phyloP scores from a whole-genome alignment of 1,139 yeast genomes.

The Blastobotrys apis region DNA sequence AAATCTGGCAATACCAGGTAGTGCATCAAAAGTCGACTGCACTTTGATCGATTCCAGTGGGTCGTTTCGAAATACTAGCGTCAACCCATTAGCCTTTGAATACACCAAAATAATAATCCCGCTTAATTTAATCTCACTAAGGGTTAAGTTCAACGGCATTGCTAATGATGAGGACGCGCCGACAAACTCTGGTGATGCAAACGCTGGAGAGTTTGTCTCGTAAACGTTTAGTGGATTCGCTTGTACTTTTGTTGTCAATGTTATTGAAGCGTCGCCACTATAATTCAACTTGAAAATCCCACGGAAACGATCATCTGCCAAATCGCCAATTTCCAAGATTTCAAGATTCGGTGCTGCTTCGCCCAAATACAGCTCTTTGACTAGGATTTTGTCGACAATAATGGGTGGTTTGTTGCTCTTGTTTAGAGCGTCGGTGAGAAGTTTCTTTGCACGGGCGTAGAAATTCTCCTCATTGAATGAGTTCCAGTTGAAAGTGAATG shows the following conservation, averaged over 20 bases:
- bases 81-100: conserved; percentile 74
- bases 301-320: conserved; percentile 72
- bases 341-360: conserved; percentile 74
- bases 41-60: conserved; percentile 81
- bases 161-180: conserved; percentile 67
- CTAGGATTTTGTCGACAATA: conserved; percentile 66
- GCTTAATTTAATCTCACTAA: conserved; percentile 66
- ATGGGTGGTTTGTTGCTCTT: conserved; percentile 70
- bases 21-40: conserved; percentile 78
- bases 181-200: conserved; percentile 63
- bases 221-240: conserved; percentile 79
- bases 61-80: conserved; percentile 82
- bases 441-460: conserved; percentile 60
- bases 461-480: conserved; percentile 68
- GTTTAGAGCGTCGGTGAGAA: conserved; percentile 73
- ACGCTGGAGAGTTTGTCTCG: conserved; percentile 40
- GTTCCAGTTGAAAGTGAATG: conserved; percentile 77
- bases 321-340: conserved; percentile 79
- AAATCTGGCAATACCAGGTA: conserved; percentile 76
- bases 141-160: conserved; percentile 70
- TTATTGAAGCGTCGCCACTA: conserved; percentile 74
- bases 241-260: conserved; percentile 76
- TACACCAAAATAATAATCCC: conserved; percentile 85
- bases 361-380: conserved; percentile 75
- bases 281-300: conserved; percentile 83